phyloP scores from a whole-genome alignment of 73 alveolate genomes.

The Uronychia setigera region DNA sequence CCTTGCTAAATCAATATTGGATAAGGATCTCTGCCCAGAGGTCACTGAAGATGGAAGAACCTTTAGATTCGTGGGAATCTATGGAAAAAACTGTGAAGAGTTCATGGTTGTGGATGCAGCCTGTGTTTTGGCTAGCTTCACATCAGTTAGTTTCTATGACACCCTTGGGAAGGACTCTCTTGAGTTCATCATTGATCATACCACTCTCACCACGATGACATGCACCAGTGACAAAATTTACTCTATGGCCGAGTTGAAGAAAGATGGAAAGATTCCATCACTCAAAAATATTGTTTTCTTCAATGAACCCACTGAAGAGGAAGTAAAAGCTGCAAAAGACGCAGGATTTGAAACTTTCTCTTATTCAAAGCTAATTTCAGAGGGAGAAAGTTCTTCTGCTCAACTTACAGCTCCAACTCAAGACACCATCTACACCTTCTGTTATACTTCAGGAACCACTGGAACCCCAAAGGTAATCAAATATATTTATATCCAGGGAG shows the following conservation, averaged over 20 bases:
- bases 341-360: slow-evolving; percentile 32
- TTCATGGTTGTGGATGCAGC: slow-evolving; percentile 81
- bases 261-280: slow-evolving; percentile 36
- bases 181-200: slow-evolving; percentile 62
- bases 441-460: slow-evolving; percentile 87
- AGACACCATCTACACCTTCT: slow-evolving; percentile 62
- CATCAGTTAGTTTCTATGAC: slow-evolving; percentile 79
- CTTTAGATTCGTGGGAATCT: slow-evolving; percentile 72
- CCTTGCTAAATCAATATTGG: slow-evolving; percentile 25
- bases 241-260: slow-evolving; percentile 31
- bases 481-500: slow-evolving; percentile 52
- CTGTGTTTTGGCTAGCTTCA: slow-evolving; percentile 55
- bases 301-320: slow-evolving; percentile 50
- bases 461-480: slow-evolving; percentile 64
- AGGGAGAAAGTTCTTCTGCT: slow-evolving; percentile 17
- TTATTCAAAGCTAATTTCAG: slow-evolving; percentile 29
- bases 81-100: slow-evolving; percentile 82
- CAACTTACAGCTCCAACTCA: slow-evolving; percentile 45
- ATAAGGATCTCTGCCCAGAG: slow-evolving; percentile 46
- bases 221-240: slow-evolving; percentile 54
- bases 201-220: slow-evolving; percentile 52
- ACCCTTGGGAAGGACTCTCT: slow-evolving; percentile 74
- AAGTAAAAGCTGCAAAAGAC: slow-evolving; percentile 20
- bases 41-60: slow-evolving; percentile 31
- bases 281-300: slow-evolving; percentile 54